Percentiles rank a stretch among this genome's conserved stretches.
These are phyloP conservation scores for Cladosporium oxysporum DNA, from an alignment of 2,329 filamentous ascomycete genomes.

Conservation along the genomic window DNA sequence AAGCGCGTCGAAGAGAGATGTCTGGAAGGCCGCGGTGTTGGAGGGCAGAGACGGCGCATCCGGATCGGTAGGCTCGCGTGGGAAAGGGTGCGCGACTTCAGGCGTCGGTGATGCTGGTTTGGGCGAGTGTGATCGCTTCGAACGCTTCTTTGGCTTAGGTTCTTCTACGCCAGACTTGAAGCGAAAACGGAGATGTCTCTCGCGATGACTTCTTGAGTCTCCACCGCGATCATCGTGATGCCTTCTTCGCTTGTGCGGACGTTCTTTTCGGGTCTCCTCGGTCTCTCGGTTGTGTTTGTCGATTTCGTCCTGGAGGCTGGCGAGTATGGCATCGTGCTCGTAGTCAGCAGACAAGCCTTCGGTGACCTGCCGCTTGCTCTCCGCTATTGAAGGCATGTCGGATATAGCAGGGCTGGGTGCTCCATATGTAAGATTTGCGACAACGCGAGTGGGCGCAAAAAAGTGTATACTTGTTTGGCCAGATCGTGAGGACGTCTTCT, in stretches of 20 bases:
- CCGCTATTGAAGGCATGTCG: conserved; percentile 37
- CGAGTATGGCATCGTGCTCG: conserved; percentile 37
- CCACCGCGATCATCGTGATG: conserved; percentile 20
- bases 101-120: conserved; percentile 11
- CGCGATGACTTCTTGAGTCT: conserved; percentile 5
- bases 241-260: conserved; percentile 9
- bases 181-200: conserved; percentile 28
- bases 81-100: conserved; percentile 36
- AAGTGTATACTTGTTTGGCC: not conserved
- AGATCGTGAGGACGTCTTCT: not conserved
- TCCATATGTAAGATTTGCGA: not conserved
- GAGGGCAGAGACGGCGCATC: conserved; percentile 14
- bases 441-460: not conserved
- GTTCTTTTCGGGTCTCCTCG: conserved; percentile 21
- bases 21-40: conserved; percentile 73
- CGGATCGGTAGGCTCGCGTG: conserved; percentile 32
- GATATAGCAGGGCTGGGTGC: not conserved
- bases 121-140: conserved; percentile 19
- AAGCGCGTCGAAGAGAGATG: conserved; percentile 94
- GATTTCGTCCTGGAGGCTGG: conserved; percentile 36
- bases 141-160: conserved; percentile 30
- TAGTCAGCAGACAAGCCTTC: conserved; percentile 28
- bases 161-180: conserved; percentile 34
- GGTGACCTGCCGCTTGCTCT: conserved; percentile 34
- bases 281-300: conserved; percentile 32